Base-by-base conservation (phyloP, 108 stramenopile species). In the Poteriospumella lacustris region DNA sequence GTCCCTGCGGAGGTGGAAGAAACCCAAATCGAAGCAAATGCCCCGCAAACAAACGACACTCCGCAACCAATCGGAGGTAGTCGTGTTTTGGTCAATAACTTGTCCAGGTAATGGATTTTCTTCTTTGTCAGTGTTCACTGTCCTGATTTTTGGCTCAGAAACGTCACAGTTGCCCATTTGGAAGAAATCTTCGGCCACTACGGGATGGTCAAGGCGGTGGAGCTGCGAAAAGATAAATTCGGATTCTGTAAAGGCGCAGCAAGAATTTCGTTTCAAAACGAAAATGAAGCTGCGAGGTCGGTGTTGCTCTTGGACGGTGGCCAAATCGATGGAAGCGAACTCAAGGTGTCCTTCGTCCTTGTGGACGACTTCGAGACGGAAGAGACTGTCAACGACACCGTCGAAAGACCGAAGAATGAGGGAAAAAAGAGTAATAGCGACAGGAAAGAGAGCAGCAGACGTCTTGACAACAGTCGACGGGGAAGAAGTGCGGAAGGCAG, bases 221-320 rank as follows among this genome's bases (percentile, higher is more conserved):
- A 83, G 36, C 83, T 85, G 47, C 79, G 73, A 28, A 75, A 83
- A 1, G 84, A 85, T 79, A 56, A 64, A 1, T 75, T 81, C 9
- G 79, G 79, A 12, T 80, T 85, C 31, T 77, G 69, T 43, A 80
- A 81, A 75, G 81, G 72, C 40, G 41, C 39, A 43, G 78, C 44
- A 24, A 19, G 9, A 28, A 28, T 78, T 47, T 77, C 78, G 76
- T 84, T 80, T 59, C 42, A 73, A 40, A 76, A 80, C 62, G 82
- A 80, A 73, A 67, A 78, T 58, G 83, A 84, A 31, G 83, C 83
- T 41, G 83, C 82, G 79, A 78, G 79, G 79, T 81, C 83, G 38
- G 79, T 80, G 82, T 81, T 84, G 0, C 80, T 82, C 44, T 44
- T 84, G 12, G 83, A 84, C 68, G 83, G 83, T 43, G 83, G 83